A percentile compares a stretch with the other conserved stretches of the same genome.
These are phyloP conservation scores for Lactifluus hygrophoroides DNA, from an alignment of 768 basidiomycete species.

Conservation along the genomic window DNA sequence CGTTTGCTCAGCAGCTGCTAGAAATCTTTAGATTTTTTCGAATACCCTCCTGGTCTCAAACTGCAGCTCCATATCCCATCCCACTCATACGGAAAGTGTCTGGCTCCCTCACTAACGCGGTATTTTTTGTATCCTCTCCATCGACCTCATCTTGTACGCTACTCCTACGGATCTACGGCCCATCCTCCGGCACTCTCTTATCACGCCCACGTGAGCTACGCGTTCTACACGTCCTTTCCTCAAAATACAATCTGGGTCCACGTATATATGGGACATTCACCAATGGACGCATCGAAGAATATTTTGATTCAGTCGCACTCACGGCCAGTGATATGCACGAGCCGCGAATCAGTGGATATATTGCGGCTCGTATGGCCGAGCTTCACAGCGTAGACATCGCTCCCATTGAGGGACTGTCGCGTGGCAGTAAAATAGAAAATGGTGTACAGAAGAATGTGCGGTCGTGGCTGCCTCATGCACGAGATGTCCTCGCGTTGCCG, in stretches of 20 bases:
- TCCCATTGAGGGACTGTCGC: constrained; percentile 42
- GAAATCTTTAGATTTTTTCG: constrained; percentile 46
- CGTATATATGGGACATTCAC: constrained; percentile 89
- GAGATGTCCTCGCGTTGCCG: constrained; percentile 63
- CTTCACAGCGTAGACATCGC: constrained; percentile 86
- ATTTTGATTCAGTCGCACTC: constrained; percentile 82
- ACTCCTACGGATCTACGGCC: constrained; percentile 87
- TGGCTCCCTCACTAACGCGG: constrained; percentile 90
- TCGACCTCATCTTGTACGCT: constrained; percentile 49
- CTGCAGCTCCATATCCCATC: constrained; percentile 37
- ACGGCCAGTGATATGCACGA: constrained; percentile 72
- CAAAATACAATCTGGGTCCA: constrained; percentile 82
- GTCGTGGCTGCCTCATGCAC: constrained; percentile 64
- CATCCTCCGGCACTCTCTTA: constrained; percentile 79
- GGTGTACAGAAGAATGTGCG: constrained; percentile 58
- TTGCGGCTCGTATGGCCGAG: constrained; percentile 93
- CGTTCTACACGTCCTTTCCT: constrained; percentile 83
- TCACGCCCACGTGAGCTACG: constrained; percentile 81
- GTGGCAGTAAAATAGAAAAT: constrained; percentile 46
- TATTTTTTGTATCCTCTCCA: constrained; percentile 88
- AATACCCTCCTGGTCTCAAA: constrained; percentile 50
- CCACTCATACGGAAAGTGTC: constrained; percentile 74
- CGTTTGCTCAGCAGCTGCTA: constrained; percentile 49
- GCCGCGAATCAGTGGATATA: constrained; percentile 68
- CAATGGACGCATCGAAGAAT: constrained; percentile 94